Evolutionary conservation across 2,329 filamentous ascomycete species (phyloP).

Genomic region (Canariomyces notabilis): DNA sequence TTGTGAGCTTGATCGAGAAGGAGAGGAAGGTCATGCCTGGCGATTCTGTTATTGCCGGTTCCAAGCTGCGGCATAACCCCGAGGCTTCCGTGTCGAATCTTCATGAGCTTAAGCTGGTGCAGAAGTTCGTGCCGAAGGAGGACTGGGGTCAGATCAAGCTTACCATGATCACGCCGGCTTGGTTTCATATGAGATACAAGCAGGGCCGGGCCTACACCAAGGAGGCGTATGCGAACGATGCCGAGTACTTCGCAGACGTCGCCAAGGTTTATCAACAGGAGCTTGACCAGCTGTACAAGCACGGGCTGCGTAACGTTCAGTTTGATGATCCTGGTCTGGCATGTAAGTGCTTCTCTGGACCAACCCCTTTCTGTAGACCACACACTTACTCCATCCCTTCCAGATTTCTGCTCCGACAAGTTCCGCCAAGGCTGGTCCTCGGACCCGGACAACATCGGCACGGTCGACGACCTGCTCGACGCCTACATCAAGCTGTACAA

Average conservation of each 20-base stretch:
- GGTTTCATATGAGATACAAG: slow-evolving; percentile 52
- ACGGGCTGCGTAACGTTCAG: slow-evolving; percentile 61
- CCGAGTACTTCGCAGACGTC: slow-evolving; percentile 61
- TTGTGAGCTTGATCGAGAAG: slow-evolving; percentile 48
- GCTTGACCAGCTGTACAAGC: slow-evolving; percentile 55
- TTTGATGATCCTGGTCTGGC: slow-evolving; percentile 64
- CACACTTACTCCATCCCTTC: slow-evolving; percentile 9
- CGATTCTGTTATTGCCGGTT: slow-evolving; percentile 48
- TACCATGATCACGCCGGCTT: slow-evolving; percentile 50
- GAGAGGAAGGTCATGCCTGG: slow-evolving; percentile 52
- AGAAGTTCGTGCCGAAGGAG: slow-evolving; percentile 41
- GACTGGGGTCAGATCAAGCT: slow-evolving; percentile 50
- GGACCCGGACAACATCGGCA: slow-evolving; percentile 62
- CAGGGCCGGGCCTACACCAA: slow-evolving; percentile 52
- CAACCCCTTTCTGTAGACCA: neutral
- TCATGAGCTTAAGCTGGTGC: slow-evolving; percentile 45
- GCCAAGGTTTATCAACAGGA: slow-evolving; percentile 62
- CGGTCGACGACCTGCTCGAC: slow-evolving; percentile 65
- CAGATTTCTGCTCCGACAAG: slow-evolving; percentile 68
- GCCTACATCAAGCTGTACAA: slow-evolving; percentile 76
- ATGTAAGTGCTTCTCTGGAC: slow-evolving; percentile 42
- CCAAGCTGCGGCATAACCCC: slow-evolving; percentile 42
- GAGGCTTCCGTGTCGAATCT: slow-evolving; percentile 42
- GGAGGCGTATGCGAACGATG: slow-evolving; percentile 51
- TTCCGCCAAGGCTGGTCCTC: slow-evolving; percentile 66